Percentiles rank a stretch among this genome's conserved stretches.
These are phyloP conservation scores for Yarrowia sp. DNA, from an alignment of 805 yeast genomes.

Conservation along the genomic window DNA sequence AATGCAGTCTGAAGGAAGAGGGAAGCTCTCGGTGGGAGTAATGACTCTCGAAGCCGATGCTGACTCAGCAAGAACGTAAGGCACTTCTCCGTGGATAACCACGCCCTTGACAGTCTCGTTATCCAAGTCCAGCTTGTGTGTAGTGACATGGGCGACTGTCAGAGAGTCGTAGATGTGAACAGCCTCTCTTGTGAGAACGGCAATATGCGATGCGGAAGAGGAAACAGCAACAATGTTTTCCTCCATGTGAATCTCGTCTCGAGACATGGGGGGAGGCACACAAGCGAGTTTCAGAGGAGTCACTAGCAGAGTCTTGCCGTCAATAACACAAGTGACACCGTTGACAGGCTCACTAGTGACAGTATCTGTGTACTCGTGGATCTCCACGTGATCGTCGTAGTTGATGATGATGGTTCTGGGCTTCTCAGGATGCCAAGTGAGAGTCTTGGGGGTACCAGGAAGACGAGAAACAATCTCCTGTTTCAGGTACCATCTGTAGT, in stretches of 20 bases:
- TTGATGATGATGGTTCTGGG: conserved; percentile 71
- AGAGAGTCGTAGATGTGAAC: conserved; percentile 23
- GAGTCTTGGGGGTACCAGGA: conserved; percentile 44
- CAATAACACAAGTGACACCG: conserved; percentile 83
- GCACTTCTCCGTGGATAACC: conserved; percentile 59
- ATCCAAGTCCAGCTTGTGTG: conserved; percentile 13
- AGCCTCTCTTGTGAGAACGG: conserved; percentile 48
- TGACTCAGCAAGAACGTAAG: conserved; percentile 60
- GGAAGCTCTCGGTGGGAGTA: conserved; percentile 1
- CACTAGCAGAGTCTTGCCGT: conserved; percentile 71
- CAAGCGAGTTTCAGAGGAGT: conserved; percentile 87
- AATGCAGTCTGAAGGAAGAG: conserved; percentile 29
- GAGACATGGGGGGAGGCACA: conserved; percentile 94
- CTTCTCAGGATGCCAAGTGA: conserved; percentile 89
- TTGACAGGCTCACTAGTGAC: conserved; percentile 72
- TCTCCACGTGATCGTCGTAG: conserved; percentile 54
- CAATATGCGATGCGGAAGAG: conserved; percentile 57
- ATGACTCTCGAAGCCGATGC: conserved; percentile 30
- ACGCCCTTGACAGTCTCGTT: conserved; percentile 46
- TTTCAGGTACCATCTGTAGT: conserved; percentile 95
- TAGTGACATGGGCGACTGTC: conserved; percentile 11
- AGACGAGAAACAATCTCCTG: conserved; percentile 62
- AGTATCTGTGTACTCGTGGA: conserved; percentile 70
- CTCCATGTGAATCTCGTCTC: conserved; percentile 65
- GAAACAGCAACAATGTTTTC: conserved; percentile 69